phyloP scores from a whole-genome alignment of 805 yeast species.

The Hanseniaspora vineae region DNA sequence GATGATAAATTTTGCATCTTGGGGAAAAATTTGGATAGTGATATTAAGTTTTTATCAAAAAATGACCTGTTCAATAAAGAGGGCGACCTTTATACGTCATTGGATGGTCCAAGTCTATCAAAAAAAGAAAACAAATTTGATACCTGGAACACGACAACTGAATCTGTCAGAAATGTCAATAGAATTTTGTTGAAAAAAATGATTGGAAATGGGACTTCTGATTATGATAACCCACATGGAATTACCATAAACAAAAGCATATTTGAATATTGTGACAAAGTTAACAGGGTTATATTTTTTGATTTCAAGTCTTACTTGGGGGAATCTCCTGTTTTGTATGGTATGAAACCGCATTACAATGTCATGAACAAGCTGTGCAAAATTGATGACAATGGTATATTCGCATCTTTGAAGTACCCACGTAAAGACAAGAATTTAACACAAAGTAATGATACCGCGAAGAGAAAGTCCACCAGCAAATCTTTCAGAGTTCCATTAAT shows the following conservation, averaged over 20 bases:
- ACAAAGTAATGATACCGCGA: too few species aligned
- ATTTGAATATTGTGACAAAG: not conserved
- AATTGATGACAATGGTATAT: not conserved
- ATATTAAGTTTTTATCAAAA: too few species aligned
- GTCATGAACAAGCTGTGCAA: not conserved
- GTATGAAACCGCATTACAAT: not conserved
- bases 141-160: too few species aligned
- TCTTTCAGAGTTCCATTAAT: not conserved
- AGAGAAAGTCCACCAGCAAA: too few species aligned
- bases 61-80: too few species aligned
- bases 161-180: too few species aligned
- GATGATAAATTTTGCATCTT: not conserved
- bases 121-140: too few species aligned
- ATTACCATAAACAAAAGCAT: not conserved
- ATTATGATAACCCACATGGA: not conserved
- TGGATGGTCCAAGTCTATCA: too few species aligned
- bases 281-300: not conserved
- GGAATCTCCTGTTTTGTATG: not conserved
- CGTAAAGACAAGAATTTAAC: too few species aligned
- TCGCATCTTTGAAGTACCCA: not conserved
- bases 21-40: too few species aligned
- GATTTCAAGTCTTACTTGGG: not conserved
- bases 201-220: not conserved
- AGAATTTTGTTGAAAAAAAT: too few species aligned
- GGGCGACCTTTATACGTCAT: too few species aligned